A percentile compares a stretch with the other conserved stretches of the same genome.
These are phyloP conservation scores for Aspergillus biplanus DNA, from an alignment of 495 filamentous ascomycete genomes.

Conservation along the genomic window DNA sequence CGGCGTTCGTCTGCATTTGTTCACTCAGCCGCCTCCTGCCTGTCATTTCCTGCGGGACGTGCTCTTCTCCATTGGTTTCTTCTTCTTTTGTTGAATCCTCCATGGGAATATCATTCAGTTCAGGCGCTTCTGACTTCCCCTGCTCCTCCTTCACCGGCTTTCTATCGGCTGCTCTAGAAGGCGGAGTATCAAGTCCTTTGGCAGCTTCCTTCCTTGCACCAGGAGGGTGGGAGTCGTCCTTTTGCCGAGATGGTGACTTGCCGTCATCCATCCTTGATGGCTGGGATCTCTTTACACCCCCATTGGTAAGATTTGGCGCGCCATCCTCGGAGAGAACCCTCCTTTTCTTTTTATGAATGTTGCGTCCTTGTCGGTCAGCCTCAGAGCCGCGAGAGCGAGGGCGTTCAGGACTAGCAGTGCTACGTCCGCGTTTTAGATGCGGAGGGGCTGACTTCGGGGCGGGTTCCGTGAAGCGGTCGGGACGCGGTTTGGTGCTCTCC, in stretches of 20 bases:
- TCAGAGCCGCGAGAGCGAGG: slow-evolving; percentile 56
- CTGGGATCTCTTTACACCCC: slow-evolving; percentile 35
- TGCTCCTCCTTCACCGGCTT: slow-evolving; percentile 39
- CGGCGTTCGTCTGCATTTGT: slow-evolving; percentile 46
- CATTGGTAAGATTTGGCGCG: slow-evolving; percentile 36
- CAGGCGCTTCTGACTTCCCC: slow-evolving; percentile 30
- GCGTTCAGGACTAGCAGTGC: slow-evolving; percentile 69
- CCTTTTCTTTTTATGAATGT: slow-evolving; percentile 52
- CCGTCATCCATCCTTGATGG: slow-evolving; percentile 25
- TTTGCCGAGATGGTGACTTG: slow-evolving; percentile 32
- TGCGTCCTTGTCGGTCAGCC: slow-evolving; percentile 38
- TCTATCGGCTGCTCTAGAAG: slow-evolving; percentile 19
- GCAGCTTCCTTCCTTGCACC: slow-evolving; percentile 23
- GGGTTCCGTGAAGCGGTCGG: slow-evolving; percentile 31
- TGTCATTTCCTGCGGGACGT: slow-evolving; percentile 37
- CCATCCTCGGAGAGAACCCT: slow-evolving; percentile 51
- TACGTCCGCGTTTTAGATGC: slow-evolving; percentile 63
- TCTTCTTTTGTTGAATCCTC: slow-evolving; percentile 32
- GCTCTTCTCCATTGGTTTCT: slow-evolving; percentile 47
- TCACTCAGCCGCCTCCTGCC: slow-evolving; percentile 32
- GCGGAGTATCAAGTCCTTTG: slow-evolving; percentile 26
- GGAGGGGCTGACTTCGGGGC: slow-evolving; percentile 27
- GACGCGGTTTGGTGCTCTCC: slow-evolving; percentile 42
- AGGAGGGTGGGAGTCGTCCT: slow-evolving; percentile 26
- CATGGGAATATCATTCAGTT: slow-evolving; percentile 37